These are phyloP conservation scores for Phaeosphaeria sp. DNA, from an alignment of 2,329 filamentous ascomycete species.

Conservation along the genomic window DNA sequence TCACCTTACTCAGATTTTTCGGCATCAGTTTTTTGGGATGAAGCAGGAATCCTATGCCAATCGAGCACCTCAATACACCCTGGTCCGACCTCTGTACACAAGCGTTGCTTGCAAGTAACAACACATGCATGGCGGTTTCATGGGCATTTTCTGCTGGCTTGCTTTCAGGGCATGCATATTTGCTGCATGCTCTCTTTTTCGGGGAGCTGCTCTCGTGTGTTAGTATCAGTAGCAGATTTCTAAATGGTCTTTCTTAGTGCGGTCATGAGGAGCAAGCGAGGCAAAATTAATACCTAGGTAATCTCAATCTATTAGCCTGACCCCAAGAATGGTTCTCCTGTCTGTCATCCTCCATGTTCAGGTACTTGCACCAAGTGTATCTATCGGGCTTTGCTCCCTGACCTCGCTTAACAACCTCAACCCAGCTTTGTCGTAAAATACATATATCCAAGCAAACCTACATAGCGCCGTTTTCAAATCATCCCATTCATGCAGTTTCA, in stretches of 20 bases:
- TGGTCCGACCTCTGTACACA: neutral
- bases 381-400: neutral
- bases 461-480: neutral
- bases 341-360: too few relatives aligned
- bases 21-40: neutral
- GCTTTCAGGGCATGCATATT: neutral
- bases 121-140: neutral
- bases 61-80: neutral
- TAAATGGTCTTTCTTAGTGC: neutral
- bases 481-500: conserved; percentile 1
- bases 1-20: neutral
- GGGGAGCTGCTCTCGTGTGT: neutral
- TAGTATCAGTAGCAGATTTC: neutral
- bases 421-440: conserved; percentile 3
- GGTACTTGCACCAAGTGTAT: neutral
- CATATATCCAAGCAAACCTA: conserved; percentile 10
- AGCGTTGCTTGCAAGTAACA: neutral
- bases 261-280: neutral
- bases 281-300: neutral
- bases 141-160: neutral
- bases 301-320: neutral
- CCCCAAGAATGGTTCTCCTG: too few relatives aligned
- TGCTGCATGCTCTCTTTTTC: neutral
- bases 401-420: neutral
- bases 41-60: neutral